phyloP scores from a whole-genome alignment of 2,329 filamentous ascomycete genomes.

The Xylariaceae sp. region DNA sequence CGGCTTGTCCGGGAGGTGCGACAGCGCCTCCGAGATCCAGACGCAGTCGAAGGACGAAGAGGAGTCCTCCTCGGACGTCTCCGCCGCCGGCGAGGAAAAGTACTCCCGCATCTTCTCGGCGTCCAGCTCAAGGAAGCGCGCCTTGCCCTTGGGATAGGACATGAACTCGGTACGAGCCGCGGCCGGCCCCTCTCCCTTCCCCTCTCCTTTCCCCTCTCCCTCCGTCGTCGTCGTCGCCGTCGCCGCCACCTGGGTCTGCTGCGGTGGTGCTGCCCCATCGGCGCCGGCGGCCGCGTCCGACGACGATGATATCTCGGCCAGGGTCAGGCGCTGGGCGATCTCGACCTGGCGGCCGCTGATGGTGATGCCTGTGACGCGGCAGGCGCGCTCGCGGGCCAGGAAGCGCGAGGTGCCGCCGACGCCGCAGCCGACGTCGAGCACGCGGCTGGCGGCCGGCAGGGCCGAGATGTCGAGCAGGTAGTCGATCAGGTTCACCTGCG shows the following conservation, averaged over 20 bases:
- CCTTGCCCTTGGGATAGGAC: conserved; percentile 21
- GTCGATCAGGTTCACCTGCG: conserved; percentile 49
- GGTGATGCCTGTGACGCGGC: conserved; percentile 50
- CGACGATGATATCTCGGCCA: conserved; percentile 22
- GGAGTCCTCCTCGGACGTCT: no score
- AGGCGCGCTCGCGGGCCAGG: conserved; percentile 43
- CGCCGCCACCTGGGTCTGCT: no score
- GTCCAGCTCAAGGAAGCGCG: conserved; percentile 51
- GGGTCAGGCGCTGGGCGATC: conserved; percentile 45
- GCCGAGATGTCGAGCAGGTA: conserved; percentile 43
- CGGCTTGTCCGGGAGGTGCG: conserved; percentile 51
- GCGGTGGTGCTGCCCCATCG: no score
- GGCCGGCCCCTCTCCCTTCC: background rate
- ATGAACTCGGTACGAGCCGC: background rate
- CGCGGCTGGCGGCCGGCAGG: conserved; percentile 28
- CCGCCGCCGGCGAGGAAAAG: conserved; percentile 28
- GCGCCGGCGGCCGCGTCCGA: no score
- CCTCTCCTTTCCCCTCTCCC: no score
- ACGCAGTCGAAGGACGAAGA: conserved; percentile 55
- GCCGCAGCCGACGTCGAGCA: conserved; percentile 55
- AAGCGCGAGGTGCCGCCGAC: conserved; percentile 52
- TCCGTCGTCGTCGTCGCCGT: no score
- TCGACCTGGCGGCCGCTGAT: conserved; percentile 53
- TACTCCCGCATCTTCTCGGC: conserved; percentile 51
- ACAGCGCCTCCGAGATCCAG: conserved; percentile 56